Conservation (phyloP, 176 grass and related monocot genomes). For the Triticum dicoccoides region DNA sequence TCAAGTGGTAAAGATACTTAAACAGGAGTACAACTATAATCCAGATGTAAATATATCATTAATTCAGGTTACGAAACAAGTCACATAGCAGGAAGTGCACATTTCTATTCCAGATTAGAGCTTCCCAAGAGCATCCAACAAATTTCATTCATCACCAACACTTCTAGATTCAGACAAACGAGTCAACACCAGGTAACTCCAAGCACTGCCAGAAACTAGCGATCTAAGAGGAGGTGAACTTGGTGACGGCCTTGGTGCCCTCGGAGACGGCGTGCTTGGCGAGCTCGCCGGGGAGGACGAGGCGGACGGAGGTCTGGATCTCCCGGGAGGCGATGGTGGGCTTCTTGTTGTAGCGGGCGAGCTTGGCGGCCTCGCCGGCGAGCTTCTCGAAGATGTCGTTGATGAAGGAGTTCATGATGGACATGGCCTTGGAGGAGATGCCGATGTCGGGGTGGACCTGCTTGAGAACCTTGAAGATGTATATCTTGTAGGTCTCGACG, state of each 20-base stretch:
- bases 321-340: slow-evolving; percentile 58
- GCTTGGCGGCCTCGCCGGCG: slow-evolving; percentile 30
- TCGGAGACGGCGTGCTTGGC: slow-evolving; percentile 65
- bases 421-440: slow-evolving; percentile 96
- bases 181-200: too few relatives aligned
- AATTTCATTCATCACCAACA: too few relatives aligned
- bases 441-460: slow-evolving; percentile 88
- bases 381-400: slow-evolving; percentile 91
- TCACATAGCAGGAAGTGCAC: too few relatives aligned
- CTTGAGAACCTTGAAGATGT: slow-evolving; percentile 97
- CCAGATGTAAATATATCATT: too few relatives aligned
- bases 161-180: too few relatives aligned
- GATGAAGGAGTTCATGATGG: slow-evolving; percentile 95
- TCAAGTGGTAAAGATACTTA: too few relatives aligned
- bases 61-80: too few relatives aligned
- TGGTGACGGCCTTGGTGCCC: slow-evolving; percentile 62
- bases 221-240: slow-evolving; percentile 49
- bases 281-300: slow-evolving; percentile 68
- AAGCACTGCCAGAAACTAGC: too few relatives aligned
- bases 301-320: slow-evolving; percentile 70
- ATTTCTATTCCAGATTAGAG: too few relatives aligned
- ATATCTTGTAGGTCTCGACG: slow-evolving; percentile 87
- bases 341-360: slow-evolving; percentile 68
- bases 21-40: too few relatives aligned
- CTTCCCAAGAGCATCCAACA: too few relatives aligned